Evolutionary conservation across 345 rosid genomes (phyloP).

Genomic region (Citrus unshiu): DNA sequence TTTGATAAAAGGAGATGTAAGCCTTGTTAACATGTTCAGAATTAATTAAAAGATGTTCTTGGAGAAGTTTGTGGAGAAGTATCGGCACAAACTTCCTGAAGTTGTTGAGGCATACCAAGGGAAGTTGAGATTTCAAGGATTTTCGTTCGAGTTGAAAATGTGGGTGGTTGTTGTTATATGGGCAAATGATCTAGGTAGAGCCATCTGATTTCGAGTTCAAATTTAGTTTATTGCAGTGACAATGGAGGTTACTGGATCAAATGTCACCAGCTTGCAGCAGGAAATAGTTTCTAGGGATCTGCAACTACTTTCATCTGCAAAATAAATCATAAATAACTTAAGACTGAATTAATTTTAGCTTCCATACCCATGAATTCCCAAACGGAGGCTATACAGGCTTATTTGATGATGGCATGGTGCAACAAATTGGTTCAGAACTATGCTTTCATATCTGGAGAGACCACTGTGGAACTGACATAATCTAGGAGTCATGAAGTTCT

Average conservation of each 20-base stretch:
- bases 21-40: background rate
- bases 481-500: background rate
- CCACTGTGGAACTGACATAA: background rate
- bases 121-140: slow-evolving; percentile 5
- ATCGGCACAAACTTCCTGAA: slow-evolving; percentile 10
- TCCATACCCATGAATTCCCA: background rate
- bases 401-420: background rate
- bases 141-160: background rate
- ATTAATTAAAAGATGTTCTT: slow-evolving; percentile 9
- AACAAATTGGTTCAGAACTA: background rate
- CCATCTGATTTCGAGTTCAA: background rate
- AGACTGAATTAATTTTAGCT: background rate
- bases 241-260: background rate
- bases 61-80: slow-evolving; percentile 5
- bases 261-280: background rate
- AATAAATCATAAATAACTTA: background rate
- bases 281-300: background rate
- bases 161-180: background rate
- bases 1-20: background rate
- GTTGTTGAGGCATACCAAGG: slow-evolving; percentile 13
- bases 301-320: background rate
- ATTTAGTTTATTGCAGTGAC: background rate
- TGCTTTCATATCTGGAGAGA: background rate
- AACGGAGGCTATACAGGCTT: background rate
- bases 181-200: background rate